Evolutionary conservation across 257 asterid species (phyloP).

Genomic region (Mentha longifolia): DNA sequence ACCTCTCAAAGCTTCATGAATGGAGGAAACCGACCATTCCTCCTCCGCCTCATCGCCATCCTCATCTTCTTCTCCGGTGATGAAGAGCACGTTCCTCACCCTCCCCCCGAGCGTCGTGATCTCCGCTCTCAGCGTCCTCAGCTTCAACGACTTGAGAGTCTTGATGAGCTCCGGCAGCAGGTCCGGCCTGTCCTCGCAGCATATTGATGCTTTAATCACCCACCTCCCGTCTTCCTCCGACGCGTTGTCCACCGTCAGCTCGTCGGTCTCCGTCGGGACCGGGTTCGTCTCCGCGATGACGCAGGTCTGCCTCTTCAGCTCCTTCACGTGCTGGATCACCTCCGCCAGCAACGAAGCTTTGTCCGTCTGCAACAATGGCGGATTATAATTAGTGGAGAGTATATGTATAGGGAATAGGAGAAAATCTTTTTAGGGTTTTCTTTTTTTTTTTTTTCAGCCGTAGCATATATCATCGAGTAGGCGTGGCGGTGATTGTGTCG

Average conservation of each 20-base stretch:
- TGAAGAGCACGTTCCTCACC: slow-evolving; percentile 74
- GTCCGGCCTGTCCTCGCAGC: slow-evolving; percentile 87
- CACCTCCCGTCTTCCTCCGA: slow-evolving; percentile 65
- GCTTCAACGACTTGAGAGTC: slow-evolving; percentile 64
- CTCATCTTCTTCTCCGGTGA: slow-evolving; percentile 58
- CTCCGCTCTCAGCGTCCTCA: slow-evolving; percentile 75
- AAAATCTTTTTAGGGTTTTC: neutral
- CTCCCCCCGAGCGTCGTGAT: slow-evolving; percentile 83
- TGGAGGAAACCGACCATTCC: slow-evolving; percentile 42
- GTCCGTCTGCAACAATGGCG: slow-evolving; percentile 57
- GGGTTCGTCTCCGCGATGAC: slow-evolving; percentile 56
- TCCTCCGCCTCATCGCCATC: slow-evolving; percentile 30
- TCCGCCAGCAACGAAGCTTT: slow-evolving; percentile 94
- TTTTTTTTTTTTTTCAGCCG: neutral
- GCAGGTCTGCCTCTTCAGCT: slow-evolving; percentile 75
- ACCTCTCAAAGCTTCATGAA: slow-evolving; percentile 68
- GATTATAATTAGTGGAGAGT: neutral
- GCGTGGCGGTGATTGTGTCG: slow-evolving; percentile 37
- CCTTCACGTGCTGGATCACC: slow-evolving; percentile 89
- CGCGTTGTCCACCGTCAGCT: slow-evolving; percentile 69
- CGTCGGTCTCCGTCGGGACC: slow-evolving; percentile 78
- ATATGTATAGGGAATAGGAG: neutral
- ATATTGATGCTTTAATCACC: slow-evolving; percentile 72
- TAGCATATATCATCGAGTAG: slow-evolving; percentile 14
- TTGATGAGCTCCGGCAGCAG: slow-evolving; percentile 80